These are phyloP conservation scores for Camelina sativa DNA, from an alignment of 345 rosid species.

Conservation along the genomic window DNA sequence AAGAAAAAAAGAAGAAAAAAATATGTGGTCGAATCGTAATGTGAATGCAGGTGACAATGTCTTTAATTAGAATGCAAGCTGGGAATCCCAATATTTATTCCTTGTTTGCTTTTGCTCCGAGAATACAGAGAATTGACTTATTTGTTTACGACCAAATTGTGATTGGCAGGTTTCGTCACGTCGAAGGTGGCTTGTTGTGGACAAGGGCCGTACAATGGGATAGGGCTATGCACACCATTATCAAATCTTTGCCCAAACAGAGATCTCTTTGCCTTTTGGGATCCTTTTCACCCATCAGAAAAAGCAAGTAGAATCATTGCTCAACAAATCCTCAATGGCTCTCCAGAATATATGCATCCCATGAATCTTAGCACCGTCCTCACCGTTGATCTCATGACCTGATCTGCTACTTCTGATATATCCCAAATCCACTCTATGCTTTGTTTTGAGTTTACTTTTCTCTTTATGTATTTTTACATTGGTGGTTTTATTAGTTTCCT, in stretches of 20 bases:
- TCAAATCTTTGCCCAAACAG: slow-evolving; percentile 72
- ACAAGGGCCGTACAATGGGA: slow-evolving; percentile 77
- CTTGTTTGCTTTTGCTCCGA: slow-evolving; percentile 25
- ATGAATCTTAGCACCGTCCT: slow-evolving; percentile 77
- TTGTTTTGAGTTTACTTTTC: background rate
- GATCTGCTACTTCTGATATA: slow-evolving; percentile 1
- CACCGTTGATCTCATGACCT: slow-evolving; percentile 57
- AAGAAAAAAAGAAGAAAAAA: slow-evolving; percentile 14
- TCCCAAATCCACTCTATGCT: slow-evolving; percentile 18
- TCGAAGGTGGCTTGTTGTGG: slow-evolving; percentile 81
- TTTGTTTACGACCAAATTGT: background rate
- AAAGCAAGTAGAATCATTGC: slow-evolving; percentile 70
- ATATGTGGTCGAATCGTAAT: slow-evolving; percentile 23
- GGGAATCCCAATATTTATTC: slow-evolving; percentile 32
- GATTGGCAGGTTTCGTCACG: slow-evolving; percentile 60
- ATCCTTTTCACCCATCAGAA: slow-evolving; percentile 84
- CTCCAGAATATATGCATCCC: slow-evolving; percentile 66
- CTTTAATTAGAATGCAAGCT: slow-evolving; percentile 40
- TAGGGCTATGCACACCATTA: slow-evolving; percentile 68
- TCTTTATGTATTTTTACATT: slow-evolving; percentile 23
- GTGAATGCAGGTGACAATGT: slow-evolving; percentile 35
- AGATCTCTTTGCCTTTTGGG: slow-evolving; percentile 70
- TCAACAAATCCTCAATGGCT: slow-evolving; percentile 54
- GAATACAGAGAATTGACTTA: slow-evolving; percentile 35
- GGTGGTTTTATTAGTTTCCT: slow-evolving; percentile 20